Base-by-base conservation (phyloP, 78 protist genomes). In the Dictyostelium firmibasis region DNA sequence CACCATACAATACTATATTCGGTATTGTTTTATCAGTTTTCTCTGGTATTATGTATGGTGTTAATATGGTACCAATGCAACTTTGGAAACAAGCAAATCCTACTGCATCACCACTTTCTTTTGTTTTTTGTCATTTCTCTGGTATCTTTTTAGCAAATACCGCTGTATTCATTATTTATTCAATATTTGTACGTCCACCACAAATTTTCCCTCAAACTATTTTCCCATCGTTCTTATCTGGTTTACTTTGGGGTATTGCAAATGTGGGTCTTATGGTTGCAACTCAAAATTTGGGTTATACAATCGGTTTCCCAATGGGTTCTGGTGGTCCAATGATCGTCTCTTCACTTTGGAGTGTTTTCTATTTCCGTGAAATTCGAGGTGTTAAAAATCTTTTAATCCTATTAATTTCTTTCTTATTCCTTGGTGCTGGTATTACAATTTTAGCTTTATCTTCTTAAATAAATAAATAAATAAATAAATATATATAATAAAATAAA, bases 61-160 rank as follows among this genome's bases (percentile, higher is more conserved):
- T 93, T 53, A 93, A 93, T 91, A 85, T 93, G 91, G 92, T 86
- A 7, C 96, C 96, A 10, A 83, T 93, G 94, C 94, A 89, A 70
- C 75, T 89, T 5, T 89, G 94, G 94, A 89, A 89, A n/a, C 94
- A 89, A 81, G n/a, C 9, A 2, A 25, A 89, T 6, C 60, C 81
- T 6, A 20, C 7, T 20, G 94, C 29, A 44, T 29, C 31, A 8
- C 89, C 96, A 69, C 36, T 97, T 11, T 64, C 95, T 50, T 97
- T 96, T 57, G 83, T 93, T 18, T 96, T 98, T 31, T 81, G 97
- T 14, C 98, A 97, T 76, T 98, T 96, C 79, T 43, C 91, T 50
- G 99, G 99, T 31, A 98, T 98, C n/a, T 97, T 84, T 27, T 11
- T 84, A 27, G 91, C 96, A n/a, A 88, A 96, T 35, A 94, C 99